Percentiles rank a stretch among this genome's conserved stretches.
Conservation (phyloP, 257 asterid genomes). For the Perilla frutescens region DNA sequence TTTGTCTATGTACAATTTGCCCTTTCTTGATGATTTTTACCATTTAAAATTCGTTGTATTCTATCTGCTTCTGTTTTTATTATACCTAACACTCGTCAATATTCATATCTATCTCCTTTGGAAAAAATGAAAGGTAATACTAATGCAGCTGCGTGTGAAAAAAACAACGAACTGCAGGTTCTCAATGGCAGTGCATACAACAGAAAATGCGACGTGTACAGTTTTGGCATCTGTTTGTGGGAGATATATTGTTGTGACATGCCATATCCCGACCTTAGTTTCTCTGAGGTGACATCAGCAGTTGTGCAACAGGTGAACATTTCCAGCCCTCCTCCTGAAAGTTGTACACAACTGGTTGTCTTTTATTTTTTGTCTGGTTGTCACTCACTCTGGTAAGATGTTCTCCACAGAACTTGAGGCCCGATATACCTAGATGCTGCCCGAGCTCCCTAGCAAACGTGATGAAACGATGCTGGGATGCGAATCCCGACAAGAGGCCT, state of each 20-base stretch:
- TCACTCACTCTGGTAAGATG: neutral
- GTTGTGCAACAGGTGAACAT: conserved; percentile 81
- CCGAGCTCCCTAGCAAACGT: conserved; percentile 78
- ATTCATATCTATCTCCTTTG: neutral
- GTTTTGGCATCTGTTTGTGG: conserved; percentile 89
- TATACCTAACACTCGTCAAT: too few species aligned
- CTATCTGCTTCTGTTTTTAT: too few species aligned
- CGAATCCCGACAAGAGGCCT: conserved; percentile 83
- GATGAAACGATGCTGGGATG: conserved; percentile 91
- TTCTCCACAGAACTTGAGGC: conserved; percentile 72
- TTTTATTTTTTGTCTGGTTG: neutral
- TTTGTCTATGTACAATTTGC: too few species aligned
- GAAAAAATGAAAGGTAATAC: neutral
- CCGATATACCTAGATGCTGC: conserved; percentile 87
- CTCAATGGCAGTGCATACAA: conserved; percentile 79
- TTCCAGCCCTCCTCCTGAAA: neutral
- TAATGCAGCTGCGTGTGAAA: neutral
- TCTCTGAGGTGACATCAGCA: conserved; percentile 91
- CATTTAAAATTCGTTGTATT: too few species aligned
- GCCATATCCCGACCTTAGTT: conserved; percentile 94
- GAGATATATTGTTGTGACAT: conserved; percentile 92
- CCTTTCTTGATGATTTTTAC: too few species aligned
- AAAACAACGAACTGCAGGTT: conserved; percentile 51
- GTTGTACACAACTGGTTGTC: neutral
- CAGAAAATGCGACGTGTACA: conserved; percentile 84